These are phyloP conservation scores for Silybum marianum DNA, from an alignment of 129 eudicot species.

Conservation along the genomic window DNA sequence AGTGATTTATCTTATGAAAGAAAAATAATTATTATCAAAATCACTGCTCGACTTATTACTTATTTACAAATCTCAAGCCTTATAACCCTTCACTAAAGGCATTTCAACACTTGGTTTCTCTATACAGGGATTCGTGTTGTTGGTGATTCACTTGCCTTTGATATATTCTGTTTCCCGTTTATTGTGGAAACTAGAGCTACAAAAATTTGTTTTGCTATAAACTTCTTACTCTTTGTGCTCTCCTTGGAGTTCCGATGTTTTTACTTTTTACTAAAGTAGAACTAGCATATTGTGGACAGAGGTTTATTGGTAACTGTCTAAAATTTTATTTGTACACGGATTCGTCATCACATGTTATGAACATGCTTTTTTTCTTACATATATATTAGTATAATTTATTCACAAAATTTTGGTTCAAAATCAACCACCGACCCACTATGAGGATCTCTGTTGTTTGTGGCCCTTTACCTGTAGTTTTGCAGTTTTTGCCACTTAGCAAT, in stretches of 20 bases:
- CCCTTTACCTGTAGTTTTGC: conserved; percentile 4
- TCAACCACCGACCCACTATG: conserved; percentile 11
- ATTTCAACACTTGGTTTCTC: background rate
- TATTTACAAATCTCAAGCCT: background rate
- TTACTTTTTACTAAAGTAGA: background rate
- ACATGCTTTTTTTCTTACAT: background rate
- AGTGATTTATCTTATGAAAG: no score
- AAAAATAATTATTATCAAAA: background rate
- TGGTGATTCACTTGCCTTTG: background rate
- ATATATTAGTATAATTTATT: conserved; percentile 3
- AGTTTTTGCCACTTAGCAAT: conserved; percentile 2
- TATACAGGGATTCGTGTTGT: background rate
- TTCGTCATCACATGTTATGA: background rate
- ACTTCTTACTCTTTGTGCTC: background rate
- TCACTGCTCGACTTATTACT: background rate
- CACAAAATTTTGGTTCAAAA: background rate
- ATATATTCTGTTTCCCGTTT: background rate
- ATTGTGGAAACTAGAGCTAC: background rate
- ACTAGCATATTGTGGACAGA: background rate
- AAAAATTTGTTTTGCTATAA: background rate
- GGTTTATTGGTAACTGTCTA: background rate
- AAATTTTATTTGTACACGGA: background rate
- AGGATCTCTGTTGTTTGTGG: background rate
- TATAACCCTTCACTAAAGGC: background rate
- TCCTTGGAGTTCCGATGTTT: background rate